Evolutionary conservation across 345 rosid genomes (phyloP).

Genomic region (Salix purpurea): DNA sequence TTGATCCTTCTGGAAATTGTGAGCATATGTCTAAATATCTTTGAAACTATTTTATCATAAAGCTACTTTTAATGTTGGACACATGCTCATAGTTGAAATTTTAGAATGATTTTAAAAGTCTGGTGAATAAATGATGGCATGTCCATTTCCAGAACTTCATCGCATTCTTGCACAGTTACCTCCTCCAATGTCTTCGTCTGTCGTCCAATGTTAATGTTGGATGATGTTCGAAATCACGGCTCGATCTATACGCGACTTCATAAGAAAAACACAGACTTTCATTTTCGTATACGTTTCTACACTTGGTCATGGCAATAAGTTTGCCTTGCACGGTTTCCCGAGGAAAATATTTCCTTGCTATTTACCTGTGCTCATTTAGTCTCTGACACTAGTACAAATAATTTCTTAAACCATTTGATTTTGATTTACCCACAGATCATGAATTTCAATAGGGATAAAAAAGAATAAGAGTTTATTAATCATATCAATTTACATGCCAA

Average conservation of each 20-base stretch:
- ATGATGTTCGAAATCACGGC: too few species aligned
- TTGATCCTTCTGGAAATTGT: neutral
- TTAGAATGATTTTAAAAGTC: too few species aligned
- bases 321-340: neutral
- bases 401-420: neutral
- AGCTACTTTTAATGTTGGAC: neutral
- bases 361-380: neutral
- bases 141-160: neutral
- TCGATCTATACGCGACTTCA: too few species aligned
- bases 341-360: neutral
- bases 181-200: neutral
- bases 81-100: too few species aligned
- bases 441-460: neutral
- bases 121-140: neutral
- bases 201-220: neutral
- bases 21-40: too few species aligned
- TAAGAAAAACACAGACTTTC: too few species aligned
- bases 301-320: neutral
- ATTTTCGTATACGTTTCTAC: too few species aligned
- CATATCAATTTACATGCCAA: too few species aligned
- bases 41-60: too few species aligned
- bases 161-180: neutral
- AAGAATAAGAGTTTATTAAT: too few species aligned
- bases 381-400: neutral
- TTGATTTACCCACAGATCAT: neutral